A percentile compares a stretch with the other conserved stretches of the same genome.
These are phyloP conservation scores for Acanthochlamys bracteata DNA, from an alignment of 106 monocot species.

Conservation along the genomic window DNA sequence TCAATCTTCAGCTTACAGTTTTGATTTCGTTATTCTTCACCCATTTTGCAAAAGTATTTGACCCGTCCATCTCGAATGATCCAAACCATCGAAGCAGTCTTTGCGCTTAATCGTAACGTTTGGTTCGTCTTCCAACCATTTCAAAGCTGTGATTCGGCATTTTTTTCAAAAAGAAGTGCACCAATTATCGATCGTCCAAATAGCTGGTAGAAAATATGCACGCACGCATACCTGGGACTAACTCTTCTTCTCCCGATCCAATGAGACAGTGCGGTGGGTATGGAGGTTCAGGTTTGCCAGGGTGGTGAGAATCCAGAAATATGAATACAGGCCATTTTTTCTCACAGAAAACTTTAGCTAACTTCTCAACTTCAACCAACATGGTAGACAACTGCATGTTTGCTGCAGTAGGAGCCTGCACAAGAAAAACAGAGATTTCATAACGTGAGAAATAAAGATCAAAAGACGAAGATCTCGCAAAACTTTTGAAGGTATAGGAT, in stretches of 20 bases:
- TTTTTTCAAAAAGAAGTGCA: no score
- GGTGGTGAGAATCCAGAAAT: slow-evolving; percentile 70
- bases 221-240: background rate
- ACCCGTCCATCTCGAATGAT: slow-evolving; percentile 70
- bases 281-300: slow-evolving; percentile 73
- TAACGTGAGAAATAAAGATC: no score
- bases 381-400: slow-evolving; percentile 59
- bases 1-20: slow-evolving; percentile 68
- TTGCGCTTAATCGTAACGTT: slow-evolving; percentile 62
- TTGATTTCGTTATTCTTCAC: slow-evolving; percentile 51
- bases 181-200: background rate
- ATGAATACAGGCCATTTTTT: slow-evolving; percentile 77
- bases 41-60: slow-evolving; percentile 70
- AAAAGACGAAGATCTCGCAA: no score
- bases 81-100: slow-evolving; percentile 70
- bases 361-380: slow-evolving; percentile 56
- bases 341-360: slow-evolving; percentile 59
- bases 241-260: slow-evolving; percentile 34
- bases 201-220: background rate
- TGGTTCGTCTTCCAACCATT: slow-evolving; percentile 74
- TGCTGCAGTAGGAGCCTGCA: slow-evolving; percentile 53
- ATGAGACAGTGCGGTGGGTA: slow-evolving; percentile 93
- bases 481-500: no score
- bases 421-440: background rate
- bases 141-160: slow-evolving; percentile 29